Base-by-base conservation (phyloP, 345 rosid genomes). In the Laguncularia racemosa region DNA sequence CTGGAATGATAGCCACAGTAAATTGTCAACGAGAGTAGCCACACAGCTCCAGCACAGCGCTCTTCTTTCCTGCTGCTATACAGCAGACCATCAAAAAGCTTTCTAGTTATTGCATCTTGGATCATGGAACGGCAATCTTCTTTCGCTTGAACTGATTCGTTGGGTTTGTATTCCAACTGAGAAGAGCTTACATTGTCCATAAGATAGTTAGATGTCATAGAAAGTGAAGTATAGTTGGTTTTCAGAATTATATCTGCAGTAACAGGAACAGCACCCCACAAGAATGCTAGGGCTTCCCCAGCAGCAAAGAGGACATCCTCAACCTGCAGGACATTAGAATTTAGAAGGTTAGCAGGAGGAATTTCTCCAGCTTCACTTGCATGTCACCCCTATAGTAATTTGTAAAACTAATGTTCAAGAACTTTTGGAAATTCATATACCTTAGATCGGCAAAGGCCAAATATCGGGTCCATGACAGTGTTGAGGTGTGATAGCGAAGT, bases 41-140 rank as follows among this genome's bases (percentile, higher is more conserved):
- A 92, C 58, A 92, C 96, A 56, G 92, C 73, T 71, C 98, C 96
- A 78, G 98, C 89, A 73, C 96, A 89, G 50, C 96, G 82, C 85
- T 92, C 98, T 69, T 89, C 98, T 70, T 86, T 89, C 75, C 98
- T 83, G 68, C 71, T 84, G 60, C 96, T 86, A 63, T 81, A 92
- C 44, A 92, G 72, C 63, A 92, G 98, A 70, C 52, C 72, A 67
- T 92, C 86, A 71, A 92, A 92, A 59, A 92, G 84, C 68, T 89
- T 84, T 76, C 77, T 77, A 40, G 76, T 70, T 53, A 92, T 78
- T 65, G 74, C 71, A 62, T 86, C 89, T 81, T 91, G 80, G 66
- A 76, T 76, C 59, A 54, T 52, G 45, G 62, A 68, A 65, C 50
- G 91, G 59, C 70, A 76, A 65, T 78, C 86, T 49, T 71, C 89